Evolutionary conservation across 1,139 yeast species (phyloP).

Genomic region (Sugiyamaella paludigena): DNA sequence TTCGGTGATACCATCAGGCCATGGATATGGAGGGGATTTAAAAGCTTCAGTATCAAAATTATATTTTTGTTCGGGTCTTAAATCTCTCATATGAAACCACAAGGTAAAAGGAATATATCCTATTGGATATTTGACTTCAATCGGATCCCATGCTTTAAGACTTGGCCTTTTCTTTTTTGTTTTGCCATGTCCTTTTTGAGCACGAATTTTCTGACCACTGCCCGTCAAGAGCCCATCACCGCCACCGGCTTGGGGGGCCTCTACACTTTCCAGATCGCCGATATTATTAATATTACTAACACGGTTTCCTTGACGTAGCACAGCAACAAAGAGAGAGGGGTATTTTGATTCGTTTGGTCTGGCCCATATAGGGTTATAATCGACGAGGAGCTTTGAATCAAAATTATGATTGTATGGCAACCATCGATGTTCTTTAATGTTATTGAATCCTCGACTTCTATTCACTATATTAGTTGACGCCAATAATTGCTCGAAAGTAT

Average conservation of each 20-base stretch:
- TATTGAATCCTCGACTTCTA: slow-evolving; percentile 15
- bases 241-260: not conserved
- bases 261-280: not conserved
- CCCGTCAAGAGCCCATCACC: not conserved
- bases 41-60: slow-evolving; percentile 21
- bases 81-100: slow-evolving; percentile 24
- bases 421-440: slow-evolving; percentile 20
- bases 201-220: not conserved
- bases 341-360: slow-evolving; percentile 15
- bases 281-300: not conserved
- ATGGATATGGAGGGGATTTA: slow-evolving; percentile 13
- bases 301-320: slow-evolving; percentile 15
- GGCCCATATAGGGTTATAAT: slow-evolving; percentile 12
- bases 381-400: not conserved
- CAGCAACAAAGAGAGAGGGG: slow-evolving; percentile 21
- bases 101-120: slow-evolving; percentile 23
- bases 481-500: not conserved
- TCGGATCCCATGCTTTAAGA: slow-evolving; percentile 25
- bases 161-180: slow-evolving; percentile 17
- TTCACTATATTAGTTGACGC: slow-evolving; percentile 11
- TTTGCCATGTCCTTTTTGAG: slow-evolving; percentile 10
- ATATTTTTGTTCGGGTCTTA: slow-evolving; percentile 17
- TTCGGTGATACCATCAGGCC: slow-evolving; percentile 2
- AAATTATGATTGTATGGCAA: slow-evolving; percentile 8
- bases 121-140: slow-evolving; percentile 23